Evolutionary conservation across 2,329 filamentous ascomycete genomes (phyloP).

Genomic region (Fragosphaeria purpurea): DNA sequence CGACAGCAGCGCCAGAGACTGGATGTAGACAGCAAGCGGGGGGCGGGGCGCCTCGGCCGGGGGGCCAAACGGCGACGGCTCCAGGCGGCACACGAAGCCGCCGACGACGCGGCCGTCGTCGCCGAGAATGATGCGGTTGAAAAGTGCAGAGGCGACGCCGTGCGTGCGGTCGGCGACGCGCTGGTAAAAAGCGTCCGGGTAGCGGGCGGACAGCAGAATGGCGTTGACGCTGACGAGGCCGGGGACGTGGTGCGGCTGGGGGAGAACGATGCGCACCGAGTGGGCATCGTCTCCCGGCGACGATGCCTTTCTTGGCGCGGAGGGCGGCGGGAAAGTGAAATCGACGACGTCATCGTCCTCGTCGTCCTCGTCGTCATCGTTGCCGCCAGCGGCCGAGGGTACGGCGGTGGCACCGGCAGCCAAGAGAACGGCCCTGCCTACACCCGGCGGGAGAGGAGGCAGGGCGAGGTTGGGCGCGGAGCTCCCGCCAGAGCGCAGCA

Average conservation of each 20-base stretch:
- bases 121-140: constrained; percentile 51
- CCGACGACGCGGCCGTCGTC: constrained; percentile 38
- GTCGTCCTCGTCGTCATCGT: constrained; percentile 4
- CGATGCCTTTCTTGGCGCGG: constrained; percentile 4
- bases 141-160: constrained; percentile 30
- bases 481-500: constrained; percentile 5
- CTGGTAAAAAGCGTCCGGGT: constrained; percentile 55
- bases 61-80: constrained; percentile 23
- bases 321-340: constrained; percentile 7
- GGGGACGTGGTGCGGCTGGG: constrained; percentile 38
- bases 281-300: not conserved
- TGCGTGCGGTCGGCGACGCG: constrained; percentile 38
- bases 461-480: constrained; percentile 1
- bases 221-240: constrained; percentile 55
- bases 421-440: constrained; percentile 12
- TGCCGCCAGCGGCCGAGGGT: not conserved
- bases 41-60: constrained; percentile 15
- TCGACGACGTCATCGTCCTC: constrained; percentile 7
- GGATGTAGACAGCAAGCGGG: constrained; percentile 49
- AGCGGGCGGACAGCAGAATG: constrained; percentile 53
- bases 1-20: constrained; percentile 52
- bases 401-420: constrained; percentile 6
- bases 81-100: constrained; percentile 52
- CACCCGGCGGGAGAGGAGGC: constrained; percentile 6
- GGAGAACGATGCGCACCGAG: constrained; percentile 10